Percentiles rank a stretch among this genome's conserved stretches.
These are phyloP conservation scores for Ceraceosorus guamensis DNA, from an alignment of 1,284 basidiomycete species.

Conservation along the genomic window DNA sequence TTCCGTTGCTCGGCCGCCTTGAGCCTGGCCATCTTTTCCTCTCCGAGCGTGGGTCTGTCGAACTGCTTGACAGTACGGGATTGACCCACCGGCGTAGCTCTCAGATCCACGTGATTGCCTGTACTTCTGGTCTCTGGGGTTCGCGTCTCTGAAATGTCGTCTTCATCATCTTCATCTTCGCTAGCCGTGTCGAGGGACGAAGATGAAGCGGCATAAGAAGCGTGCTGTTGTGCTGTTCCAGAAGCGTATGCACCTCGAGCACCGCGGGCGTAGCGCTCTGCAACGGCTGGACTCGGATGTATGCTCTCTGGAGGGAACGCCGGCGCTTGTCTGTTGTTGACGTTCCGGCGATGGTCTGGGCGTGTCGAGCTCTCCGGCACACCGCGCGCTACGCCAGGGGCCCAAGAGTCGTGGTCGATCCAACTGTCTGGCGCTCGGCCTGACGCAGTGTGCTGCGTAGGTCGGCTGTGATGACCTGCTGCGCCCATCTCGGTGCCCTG, in stretches of 20 bases:
- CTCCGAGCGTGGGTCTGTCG: constrained; percentile 19
- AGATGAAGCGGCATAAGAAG: not conserved
- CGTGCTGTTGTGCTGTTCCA: constrained; percentile 4
- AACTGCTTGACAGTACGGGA: constrained; percentile 16
- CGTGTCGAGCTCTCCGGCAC: constrained; percentile 13
- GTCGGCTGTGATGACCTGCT: not conserved
- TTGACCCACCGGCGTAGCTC: constrained; percentile 20
- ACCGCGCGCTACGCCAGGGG: constrained; percentile 28
- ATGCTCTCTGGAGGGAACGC: no score
- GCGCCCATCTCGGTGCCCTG: not conserved
- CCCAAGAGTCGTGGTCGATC: constrained; percentile 25
- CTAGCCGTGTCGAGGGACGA: constrained; percentile 19
- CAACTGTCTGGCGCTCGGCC: not conserved
- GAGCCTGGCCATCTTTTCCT: constrained; percentile 22
- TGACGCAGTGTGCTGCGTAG: not conserved
- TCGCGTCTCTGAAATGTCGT: constrained; percentile 12
- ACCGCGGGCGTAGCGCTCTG: constrained; percentile 18
- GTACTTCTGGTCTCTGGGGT: constrained; percentile 19
- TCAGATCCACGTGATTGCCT: constrained; percentile 27
- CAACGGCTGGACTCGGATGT: constrained; percentile 16
- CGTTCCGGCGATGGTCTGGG: no score
- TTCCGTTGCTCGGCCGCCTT: not conserved
- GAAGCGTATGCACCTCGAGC: constrained; percentile 9
- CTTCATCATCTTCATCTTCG: constrained; percentile 9
- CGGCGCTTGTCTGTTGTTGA: no score